Evolutionary conservation across 768 basidiomycete species (phyloP).

Genomic region (Calvatia gigantea): DNA sequence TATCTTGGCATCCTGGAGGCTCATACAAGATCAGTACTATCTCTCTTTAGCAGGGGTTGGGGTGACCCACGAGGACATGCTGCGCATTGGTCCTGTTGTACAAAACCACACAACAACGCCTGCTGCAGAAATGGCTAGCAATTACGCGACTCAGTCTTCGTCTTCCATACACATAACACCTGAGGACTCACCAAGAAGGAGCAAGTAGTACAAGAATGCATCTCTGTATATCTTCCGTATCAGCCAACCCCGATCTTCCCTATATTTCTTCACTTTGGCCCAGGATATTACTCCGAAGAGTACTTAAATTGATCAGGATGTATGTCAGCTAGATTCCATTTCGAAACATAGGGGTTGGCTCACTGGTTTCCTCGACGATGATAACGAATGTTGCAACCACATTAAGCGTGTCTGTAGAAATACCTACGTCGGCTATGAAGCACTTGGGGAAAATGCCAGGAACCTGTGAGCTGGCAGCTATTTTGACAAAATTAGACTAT

Average conservation of each 20-base stretch:
- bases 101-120: not conserved
- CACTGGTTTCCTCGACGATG: not conserved
- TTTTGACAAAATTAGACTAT: too few species aligned
- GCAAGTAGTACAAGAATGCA: not conserved
- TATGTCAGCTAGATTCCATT: not conserved
- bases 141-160: not conserved
- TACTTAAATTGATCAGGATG: too few species aligned
- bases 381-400: not conserved
- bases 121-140: not conserved
- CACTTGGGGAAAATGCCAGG: not conserved
- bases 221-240: not conserved
- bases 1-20: too few species aligned
- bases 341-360: not conserved
- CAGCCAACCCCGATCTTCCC: not conserved
- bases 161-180: not conserved
- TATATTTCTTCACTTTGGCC: not conserved
- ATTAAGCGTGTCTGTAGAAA: not conserved
- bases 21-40: too few species aligned
- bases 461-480: not conserved
- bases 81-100: not conserved
- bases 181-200: not conserved
- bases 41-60: too few species aligned
- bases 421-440: not conserved
- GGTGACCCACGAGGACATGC: too few species aligned
- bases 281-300: not conserved